Conservation (phyloP, 768 basidiomycete genomes). For the Auricularia sp. region DNA sequence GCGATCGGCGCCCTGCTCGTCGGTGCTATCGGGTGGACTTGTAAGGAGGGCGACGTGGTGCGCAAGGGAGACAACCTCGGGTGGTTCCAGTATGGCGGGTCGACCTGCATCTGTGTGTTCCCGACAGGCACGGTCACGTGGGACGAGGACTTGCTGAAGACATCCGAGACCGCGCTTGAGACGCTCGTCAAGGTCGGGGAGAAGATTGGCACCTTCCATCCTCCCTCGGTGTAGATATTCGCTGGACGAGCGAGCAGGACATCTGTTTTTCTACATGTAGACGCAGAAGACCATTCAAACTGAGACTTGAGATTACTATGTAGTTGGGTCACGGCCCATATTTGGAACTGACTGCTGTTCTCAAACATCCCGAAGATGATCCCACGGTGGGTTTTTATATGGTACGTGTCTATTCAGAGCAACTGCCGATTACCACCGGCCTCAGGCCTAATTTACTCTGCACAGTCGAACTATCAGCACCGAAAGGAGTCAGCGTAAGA, state of each 20-base stretch:
- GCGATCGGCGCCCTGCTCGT: slow-evolving; percentile 78
- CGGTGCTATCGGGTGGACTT: slow-evolving; percentile 60
- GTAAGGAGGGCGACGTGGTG: slow-evolving; percentile 36
- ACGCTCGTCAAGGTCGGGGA: slow-evolving; percentile 9
- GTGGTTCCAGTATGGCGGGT: slow-evolving; percentile 26
- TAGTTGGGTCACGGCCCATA: no score
- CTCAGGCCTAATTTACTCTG: no score
- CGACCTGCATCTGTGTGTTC: slow-evolving; percentile 24
- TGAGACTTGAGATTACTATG: no score
- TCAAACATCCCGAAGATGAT: no score
- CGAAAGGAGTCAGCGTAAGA: no score
- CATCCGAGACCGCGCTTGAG: slow-evolving; percentile 6
- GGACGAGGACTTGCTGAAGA: slow-evolving; percentile 8
- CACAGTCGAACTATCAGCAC: no score
- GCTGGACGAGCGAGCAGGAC: background rate
- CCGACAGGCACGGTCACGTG: slow-evolving; percentile 12
- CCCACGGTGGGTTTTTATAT: no score
- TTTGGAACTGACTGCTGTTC: no score
- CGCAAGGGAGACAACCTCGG: slow-evolving; percentile 41
- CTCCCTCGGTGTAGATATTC: background rate
- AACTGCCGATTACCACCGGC: no score
- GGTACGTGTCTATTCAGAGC: no score
- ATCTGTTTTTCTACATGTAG: no score
- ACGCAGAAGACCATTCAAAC: no score
- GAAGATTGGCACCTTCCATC: slow-evolving; percentile 3